Evolutionary conservation across 768 basidiomycete species (phyloP).

Genomic region (Collybia sordida): DNA sequence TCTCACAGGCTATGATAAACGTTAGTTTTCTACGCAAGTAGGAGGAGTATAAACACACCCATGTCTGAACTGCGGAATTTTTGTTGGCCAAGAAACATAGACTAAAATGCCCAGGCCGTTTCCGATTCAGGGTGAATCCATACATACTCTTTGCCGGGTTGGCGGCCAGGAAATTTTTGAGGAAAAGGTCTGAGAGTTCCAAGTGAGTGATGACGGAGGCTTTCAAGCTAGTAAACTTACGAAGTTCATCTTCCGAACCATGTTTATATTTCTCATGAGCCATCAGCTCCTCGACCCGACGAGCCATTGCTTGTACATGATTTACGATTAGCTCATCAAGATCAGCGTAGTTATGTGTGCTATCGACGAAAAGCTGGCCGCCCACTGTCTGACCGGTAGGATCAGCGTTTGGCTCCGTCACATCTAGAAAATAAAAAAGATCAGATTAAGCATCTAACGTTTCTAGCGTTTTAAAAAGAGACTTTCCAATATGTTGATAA

Average conservation of each 20-base stretch:
- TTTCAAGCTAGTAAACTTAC: conserved; percentile 48
- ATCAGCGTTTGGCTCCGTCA: conserved; percentile 78
- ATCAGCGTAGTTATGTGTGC: conserved; percentile 83
- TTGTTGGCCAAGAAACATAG: conserved; percentile 93
- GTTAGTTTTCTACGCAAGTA: conserved; percentile 2
- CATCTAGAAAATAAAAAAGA: conserved; percentile 46
- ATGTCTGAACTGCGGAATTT: conserved; percentile 84
- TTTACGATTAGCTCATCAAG: conserved; percentile 97
- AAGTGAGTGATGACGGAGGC: conserved; percentile 2
- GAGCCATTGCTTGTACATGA: conserved; percentile 91
- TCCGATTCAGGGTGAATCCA: conserved; percentile 89
- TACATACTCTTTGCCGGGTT: conserved; percentile 96
- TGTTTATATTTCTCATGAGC: conserved; percentile 93
- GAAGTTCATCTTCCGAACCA: conserved; percentile 84
- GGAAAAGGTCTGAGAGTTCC: conserved; percentile 64
- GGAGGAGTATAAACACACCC: conserved; percentile 55
- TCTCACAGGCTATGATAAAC: conserved; percentile 65
- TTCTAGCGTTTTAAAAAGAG: background rate
- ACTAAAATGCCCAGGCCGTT: conserved; percentile 89
- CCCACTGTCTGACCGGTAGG: conserved; percentile 65
- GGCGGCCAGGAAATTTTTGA: conserved; percentile 89
- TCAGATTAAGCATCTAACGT: background rate
- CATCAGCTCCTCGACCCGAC: conserved; percentile 93
- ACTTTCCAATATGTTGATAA: conserved; percentile 93
- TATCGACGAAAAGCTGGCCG: conserved; percentile 70